Base-by-base conservation (phyloP, 371 early-diverging fungal genomes). In the Saksenaea oblongispora region DNA sequence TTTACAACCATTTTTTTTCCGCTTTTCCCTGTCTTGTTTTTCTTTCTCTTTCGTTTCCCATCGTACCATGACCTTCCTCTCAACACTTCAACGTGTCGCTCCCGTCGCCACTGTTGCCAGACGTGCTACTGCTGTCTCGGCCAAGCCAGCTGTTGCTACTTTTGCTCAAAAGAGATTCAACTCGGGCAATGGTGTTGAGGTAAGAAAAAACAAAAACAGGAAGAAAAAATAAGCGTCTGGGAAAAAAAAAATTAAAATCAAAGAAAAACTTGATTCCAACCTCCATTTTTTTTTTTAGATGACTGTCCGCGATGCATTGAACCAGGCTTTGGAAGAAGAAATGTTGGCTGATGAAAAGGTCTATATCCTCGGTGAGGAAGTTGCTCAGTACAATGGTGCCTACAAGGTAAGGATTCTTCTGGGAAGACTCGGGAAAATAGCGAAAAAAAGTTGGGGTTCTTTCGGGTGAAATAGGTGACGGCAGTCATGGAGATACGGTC, bases 291-390 rank as follows among this genome's bases (percentile, higher is more conserved):
- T 37, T 24, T 28, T 63, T 24, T 36, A 92, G 92, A 90, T 98
- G 85, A 95, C 98, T 41, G 98, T 99, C 41, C 94, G 98, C 77
- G 99, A 99, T 63, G 98, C 99, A 42, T 85, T 99, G 74, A 98
- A 98, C 87, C 88, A 91, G 75, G 99, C 99, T 54, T 84, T 99
- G 74, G 98, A 98, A 68, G 98, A 98, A 85, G 99, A 99, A 83
- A 95, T 99, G 95, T 71, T 78, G 54, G 84, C 86, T 42, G 98
- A 99, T 75, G 89, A 93, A 59, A 89, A 80, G 41, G 96, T 99
- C 41, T 98, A 92, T 80, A 79, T 99, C 60, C 78, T 99, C 62
- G 99, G 99, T 64, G 99, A 99, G 81, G 99, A 99, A 77, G 97
- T 97, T 61, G 97, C 92, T 63, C 93, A 91, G 73, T 98, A 97